Conservation (phyloP, 2,329 filamentous ascomycete genomes). For the Diaporthe aspalathi region DNA sequence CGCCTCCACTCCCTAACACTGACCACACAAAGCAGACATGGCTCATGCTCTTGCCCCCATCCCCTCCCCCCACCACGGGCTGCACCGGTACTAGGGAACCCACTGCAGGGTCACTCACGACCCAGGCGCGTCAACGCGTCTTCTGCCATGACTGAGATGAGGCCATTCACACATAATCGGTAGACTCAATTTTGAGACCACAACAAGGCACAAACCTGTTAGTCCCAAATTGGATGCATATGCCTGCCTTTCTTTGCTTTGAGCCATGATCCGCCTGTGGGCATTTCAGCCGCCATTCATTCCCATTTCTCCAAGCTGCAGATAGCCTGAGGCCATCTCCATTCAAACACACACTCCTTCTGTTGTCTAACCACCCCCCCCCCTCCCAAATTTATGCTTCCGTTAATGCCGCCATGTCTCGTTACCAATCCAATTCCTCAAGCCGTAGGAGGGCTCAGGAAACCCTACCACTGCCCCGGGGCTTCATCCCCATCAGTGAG, state of each 20-base stretch:
- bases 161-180: constrained; percentile 19
- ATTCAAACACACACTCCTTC: too few relatives aligned
- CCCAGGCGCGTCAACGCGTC: constrained; percentile 18
- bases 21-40: constrained; percentile 18
- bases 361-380: background rate
- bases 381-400: background rate
- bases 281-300: background rate
- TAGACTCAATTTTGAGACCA: background rate
- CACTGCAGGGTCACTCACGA: too few relatives aligned
- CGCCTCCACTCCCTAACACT: constrained; percentile 3
- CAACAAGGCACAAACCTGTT: background rate
- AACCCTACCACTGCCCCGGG: constrained; percentile 48
- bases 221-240: background rate
- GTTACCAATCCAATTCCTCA: constrained; percentile 13
- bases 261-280: background rate
- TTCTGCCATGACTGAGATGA: background rate
- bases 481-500: constrained; percentile 55
- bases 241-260: background rate
- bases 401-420: constrained; percentile 19
- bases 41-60: background rate
- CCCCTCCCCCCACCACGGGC: background rate
- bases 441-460: constrained; percentile 14
- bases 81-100: too few relatives aligned
- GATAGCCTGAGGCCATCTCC: too few relatives aligned
- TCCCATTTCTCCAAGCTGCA: background rate